Base-by-base conservation (phyloP, 2,329 filamentous ascomycete species). In the Stenocarpella maydis region DNA sequence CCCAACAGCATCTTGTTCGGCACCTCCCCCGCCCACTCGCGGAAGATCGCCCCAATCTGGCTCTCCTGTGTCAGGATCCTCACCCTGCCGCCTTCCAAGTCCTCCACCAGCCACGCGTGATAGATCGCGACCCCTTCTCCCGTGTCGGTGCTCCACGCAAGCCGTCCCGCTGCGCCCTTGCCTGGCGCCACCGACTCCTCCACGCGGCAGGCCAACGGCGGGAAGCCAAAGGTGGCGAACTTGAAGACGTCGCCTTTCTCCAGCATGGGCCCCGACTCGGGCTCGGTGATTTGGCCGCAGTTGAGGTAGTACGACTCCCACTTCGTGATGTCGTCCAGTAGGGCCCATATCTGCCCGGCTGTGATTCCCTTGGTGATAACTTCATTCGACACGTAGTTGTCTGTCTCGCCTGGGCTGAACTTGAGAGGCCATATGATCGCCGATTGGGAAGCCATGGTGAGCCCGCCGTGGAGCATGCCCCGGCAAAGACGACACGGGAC, bases 331-430 rank as follows among this genome's bases (percentile, higher is more conserved):
- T 77, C 68, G 41, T 68, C 72, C 5, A 78, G 72, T 7, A 72
- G 72, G 12, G 64, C 61, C 76, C 76, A 78, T 55, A 76, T 73
- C 64, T 77, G 70, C 7, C 68, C 50, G 4, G 76, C 73, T 0
- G 73, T 75, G 65, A 78, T 69, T 24, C 74, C 75, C 43, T 73
- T 74, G 45, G 71, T 75, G 63, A 76, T 75, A 17, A 75, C 71
- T 34, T 78, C 76, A 55, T 77, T 78, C 24, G 75, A 76, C 21
- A 77, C 74, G 41, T 73, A 77, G 61, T 77, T 77, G 68, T 78
- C 75, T 7, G 76, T 77, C 1, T 72, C 75, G 24, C 76, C 75
- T 1, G 76, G 76, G 0, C 74, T 74, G 67, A 72, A 77, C 21
- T 74, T 70, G 43, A 72, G 49, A 2, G 75, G 76, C 76, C 76